Percentiles rank a stretch among this genome's conserved stretches.
Evolutionary conservation across 2,329 filamentous ascomycete genomes (phyloP).

Genomic region (Bipolaris sorokiniana): DNA sequence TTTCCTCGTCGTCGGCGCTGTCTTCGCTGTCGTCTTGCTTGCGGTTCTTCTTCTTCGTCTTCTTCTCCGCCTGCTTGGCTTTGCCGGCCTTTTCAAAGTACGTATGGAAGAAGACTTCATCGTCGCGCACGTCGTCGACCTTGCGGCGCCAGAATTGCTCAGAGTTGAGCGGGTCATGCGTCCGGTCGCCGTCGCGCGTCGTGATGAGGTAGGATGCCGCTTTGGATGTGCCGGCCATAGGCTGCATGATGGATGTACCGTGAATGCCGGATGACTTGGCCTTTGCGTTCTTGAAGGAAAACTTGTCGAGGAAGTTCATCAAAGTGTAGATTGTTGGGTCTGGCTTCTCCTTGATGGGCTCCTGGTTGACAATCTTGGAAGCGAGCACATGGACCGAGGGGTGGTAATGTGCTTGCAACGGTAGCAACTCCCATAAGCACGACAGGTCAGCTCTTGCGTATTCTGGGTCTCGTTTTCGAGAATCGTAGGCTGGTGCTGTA

Average conservation of each 20-base stretch:
- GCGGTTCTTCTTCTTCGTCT: slow-evolving; percentile 58
- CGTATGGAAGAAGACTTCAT: slow-evolving; percentile 97
- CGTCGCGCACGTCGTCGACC: slow-evolving; percentile 81
- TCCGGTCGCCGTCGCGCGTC: slow-evolving; percentile 63
- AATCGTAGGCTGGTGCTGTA: slow-evolving; percentile 67
- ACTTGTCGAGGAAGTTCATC: slow-evolving; percentile 95
- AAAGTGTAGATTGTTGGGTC: slow-evolving; percentile 89
- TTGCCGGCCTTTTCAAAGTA: slow-evolving; percentile 79
- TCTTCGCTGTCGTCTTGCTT: slow-evolving; percentile 53
- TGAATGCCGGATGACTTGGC: slow-evolving; percentile 64
- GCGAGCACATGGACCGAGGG: slow-evolving; percentile 90
- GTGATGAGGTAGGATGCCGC: slow-evolving; percentile 67
- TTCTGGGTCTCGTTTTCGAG: slow-evolving; percentile 88
- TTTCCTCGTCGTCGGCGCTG: slow-evolving; percentile 76
- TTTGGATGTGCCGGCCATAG: slow-evolving; percentile 70
- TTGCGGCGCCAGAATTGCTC: slow-evolving; percentile 92
- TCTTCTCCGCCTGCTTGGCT: slow-evolving; percentile 62
- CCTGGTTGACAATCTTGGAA: slow-evolving; percentile 69
- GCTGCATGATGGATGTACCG: slow-evolving; percentile 96
- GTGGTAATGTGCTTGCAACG: slow-evolving; percentile 83
- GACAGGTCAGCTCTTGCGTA: slow-evolving; percentile 90
- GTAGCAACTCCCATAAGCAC: slow-evolving; percentile 91
- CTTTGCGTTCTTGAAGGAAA: slow-evolving; percentile 96
- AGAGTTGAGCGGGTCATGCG: slow-evolving; percentile 75
- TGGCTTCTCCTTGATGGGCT: slow-evolving; percentile 81